Conservation (phyloP, 129 eudicot species). For the Rutidosis leptorrhynchoides region DNA sequence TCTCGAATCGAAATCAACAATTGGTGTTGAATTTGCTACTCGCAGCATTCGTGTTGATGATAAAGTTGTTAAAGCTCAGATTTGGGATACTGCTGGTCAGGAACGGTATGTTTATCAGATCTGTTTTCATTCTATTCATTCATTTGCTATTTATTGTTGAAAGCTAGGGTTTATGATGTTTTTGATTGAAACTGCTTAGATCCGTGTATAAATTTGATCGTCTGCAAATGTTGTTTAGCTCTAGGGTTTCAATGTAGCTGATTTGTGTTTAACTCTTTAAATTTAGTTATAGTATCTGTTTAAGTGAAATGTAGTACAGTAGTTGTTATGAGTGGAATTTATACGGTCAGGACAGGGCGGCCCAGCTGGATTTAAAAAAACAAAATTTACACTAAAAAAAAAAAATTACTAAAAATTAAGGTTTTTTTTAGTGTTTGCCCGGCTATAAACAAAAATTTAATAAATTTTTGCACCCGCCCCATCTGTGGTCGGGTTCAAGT, state of each 20-base stretch:
- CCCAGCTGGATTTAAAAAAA: too few relatives aligned
- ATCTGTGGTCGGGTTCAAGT: too few relatives aligned
- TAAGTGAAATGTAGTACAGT: neutral
- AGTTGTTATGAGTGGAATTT: neutral
- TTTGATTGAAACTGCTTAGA: neutral
- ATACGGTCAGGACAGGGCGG: too few relatives aligned
- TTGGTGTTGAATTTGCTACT: conserved; percentile 61
- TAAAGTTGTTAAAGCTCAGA: conserved; percentile 63
- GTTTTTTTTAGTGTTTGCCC: too few relatives aligned
- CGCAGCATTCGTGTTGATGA: conserved; percentile 51
- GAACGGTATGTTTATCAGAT: neutral
- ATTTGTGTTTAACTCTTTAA: too few relatives aligned
- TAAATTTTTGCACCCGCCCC: too few relatives aligned
- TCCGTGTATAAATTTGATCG: neutral
- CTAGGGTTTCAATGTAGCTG: too few relatives aligned
- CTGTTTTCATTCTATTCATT: neutral
- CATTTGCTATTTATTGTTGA: too few relatives aligned
- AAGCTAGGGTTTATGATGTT: neutral
- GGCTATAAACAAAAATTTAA: too few relatives aligned
- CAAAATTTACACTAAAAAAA: too few relatives aligned
- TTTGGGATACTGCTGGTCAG: conserved; percentile 28
- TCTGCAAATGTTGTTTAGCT: neutral
- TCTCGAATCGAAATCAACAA: conserved; percentile 58
- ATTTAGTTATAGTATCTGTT: too few relatives aligned
- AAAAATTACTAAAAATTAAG: too few relatives aligned